Conservation (phyloP, 2,329 filamentous ascomycete genomes). For the Beauveria rudraprayagi region DNA sequence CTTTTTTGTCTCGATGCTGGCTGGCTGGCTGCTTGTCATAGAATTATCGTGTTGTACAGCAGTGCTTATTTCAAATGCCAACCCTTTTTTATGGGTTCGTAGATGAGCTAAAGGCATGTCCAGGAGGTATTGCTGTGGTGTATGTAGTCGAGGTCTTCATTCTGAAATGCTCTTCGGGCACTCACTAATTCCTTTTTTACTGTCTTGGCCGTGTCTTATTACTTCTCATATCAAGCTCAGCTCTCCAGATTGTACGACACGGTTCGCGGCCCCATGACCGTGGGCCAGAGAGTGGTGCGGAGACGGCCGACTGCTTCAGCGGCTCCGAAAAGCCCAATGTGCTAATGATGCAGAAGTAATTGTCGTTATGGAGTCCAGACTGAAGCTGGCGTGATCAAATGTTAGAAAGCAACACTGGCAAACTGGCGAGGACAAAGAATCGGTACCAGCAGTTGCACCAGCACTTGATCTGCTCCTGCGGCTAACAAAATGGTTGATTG, state of each 20-base stretch:
- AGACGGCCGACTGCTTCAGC: not conserved
- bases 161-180: not conserved
- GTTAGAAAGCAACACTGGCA: not conserved
- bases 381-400: not conserved
- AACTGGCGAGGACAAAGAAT: not conserved
- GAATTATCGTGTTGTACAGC: not conserved
- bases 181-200: not conserved
- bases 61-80: not conserved
- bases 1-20: not conserved
- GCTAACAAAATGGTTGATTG: not conserved
- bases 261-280: not conserved
- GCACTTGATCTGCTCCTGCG: not conserved
- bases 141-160: not conserved
- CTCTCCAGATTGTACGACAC: not conserved
- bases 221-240: not conserved
- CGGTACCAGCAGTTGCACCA: not conserved
- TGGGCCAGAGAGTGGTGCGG: not conserved
- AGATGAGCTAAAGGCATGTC: not conserved
- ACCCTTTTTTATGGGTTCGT: not conserved
- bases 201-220: not conserved
- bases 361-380: not conserved
- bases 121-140: not conserved
- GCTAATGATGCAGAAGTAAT: not conserved
- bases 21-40: not conserved
- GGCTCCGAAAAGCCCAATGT: conserved; percentile 2